Conservation (phyloP, 257 asterid genomes). For the Osmanthus fragrans region DNA sequence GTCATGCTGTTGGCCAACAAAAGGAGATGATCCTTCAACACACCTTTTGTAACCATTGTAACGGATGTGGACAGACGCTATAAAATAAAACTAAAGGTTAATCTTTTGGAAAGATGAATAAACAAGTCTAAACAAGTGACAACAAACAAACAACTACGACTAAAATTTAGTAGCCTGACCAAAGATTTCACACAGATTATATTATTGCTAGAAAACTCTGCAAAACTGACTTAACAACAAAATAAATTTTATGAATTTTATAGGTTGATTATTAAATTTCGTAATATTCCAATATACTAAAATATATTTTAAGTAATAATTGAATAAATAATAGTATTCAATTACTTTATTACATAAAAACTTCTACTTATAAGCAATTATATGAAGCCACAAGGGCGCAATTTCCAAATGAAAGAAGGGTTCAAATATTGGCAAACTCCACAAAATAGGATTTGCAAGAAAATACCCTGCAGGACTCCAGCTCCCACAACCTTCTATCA, state of each 20-base stretch:
- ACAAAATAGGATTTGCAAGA: not conserved
- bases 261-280: too few relatives aligned
- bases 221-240: not conserved
- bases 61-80: constrained; percentile 95
- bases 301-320: too few relatives aligned
- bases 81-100: constrained; percentile 26
- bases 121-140: not conserved
- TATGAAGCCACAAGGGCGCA: not conserved
- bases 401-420: not conserved
- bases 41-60: constrained; percentile 96
- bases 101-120: not conserved
- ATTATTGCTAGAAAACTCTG: not conserved
- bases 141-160: not conserved
- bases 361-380: not conserved
- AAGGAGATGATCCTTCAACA: constrained; percentile 92
- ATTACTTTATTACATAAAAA: too few relatives aligned
- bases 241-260: not conserved
- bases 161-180: constrained; percentile 20
- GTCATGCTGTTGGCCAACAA: constrained; percentile 95
- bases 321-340: too few relatives aligned
- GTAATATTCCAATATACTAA: too few relatives aligned
- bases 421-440: not conserved
- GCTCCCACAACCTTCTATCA: not conserved
- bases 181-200: constrained; percentile 5
- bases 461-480: not conserved